Base-by-base conservation (phyloP, 768 basidiomycete genomes). In the Mrakia gelida region DNA sequence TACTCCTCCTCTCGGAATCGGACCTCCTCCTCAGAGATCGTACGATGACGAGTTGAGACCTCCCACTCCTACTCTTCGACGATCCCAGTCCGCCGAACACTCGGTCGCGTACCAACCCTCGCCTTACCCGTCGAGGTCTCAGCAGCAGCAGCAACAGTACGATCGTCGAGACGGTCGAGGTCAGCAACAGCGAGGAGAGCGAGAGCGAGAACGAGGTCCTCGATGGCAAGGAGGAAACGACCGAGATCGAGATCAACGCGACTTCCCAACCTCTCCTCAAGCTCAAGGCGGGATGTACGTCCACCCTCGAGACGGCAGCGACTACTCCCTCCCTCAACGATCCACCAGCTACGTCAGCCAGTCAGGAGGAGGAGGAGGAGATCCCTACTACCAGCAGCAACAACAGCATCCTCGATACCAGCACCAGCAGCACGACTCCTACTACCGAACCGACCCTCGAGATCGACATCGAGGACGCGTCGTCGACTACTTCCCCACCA, bases 21-120 rank as follows among this genome's bases (percentile, higher is more conserved):
- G n/a, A n/a, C n/a, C n/a, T n/a, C n/a, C n/a, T 28, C 59, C 59
- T n/a, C 59, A 59, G 18, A 26, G 59, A 59, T 59, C 59, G 1
- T 59, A 59, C 38, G n/a, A 70, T 1, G 67, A 70, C 67, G 67
- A 70, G 41, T 38, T 70, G 34, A 15, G n/a, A 70, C 26, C 67
- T 16, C 67, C 67, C 41, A 70, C 67, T 10, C 67, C 67, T 23
- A 21, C 67, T n/a, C 67, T 70, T 41, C 67, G 67, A 45, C 34
- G 38, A n/a, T 34, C 38, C 45, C 67, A 26, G 38, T 34, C 32
- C 1, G 32, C 28, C 2, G 32, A 67, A 18, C 65, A 67, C 32
- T 7, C 32, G 7, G 65, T 38, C 32, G 65, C 32, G 16, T 38
- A 34, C 34, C 30, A 67, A 8, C 65, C 49, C 15, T 52, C 49